Conservation (phyloP, 192 early-diverging fungal species). For the Backusella westeae region DNA sequence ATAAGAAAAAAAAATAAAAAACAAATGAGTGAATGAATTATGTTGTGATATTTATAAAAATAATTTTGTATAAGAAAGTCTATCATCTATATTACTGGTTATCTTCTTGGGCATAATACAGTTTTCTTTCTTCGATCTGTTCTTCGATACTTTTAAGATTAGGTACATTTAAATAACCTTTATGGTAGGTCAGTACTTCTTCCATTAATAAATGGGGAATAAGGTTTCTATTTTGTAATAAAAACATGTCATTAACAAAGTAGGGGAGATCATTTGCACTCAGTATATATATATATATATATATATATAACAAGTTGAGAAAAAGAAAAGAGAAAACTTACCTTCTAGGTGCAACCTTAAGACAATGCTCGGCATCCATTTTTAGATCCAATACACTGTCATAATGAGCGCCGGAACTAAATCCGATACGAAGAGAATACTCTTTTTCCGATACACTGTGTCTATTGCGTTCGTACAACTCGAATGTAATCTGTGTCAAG, state of each 20-base stretch:
- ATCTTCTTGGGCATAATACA: slow-evolving; percentile 38
- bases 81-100: slow-evolving; percentile 14
- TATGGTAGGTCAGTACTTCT: slow-evolving; percentile 60
- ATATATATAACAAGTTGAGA: neutral
- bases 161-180: slow-evolving; percentile 51
- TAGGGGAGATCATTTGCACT: no score
- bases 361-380: slow-evolving; percentile 78
- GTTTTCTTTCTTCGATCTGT: slow-evolving; percentile 34
- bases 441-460: slow-evolving; percentile 60
- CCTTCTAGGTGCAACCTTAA: slow-evolving; percentile 80
- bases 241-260: neutral
- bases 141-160: slow-evolving; percentile 30
- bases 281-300: neutral
- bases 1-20: neutral
- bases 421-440: slow-evolving; percentile 86
- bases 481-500: slow-evolving; percentile 96
- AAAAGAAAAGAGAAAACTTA: slow-evolving; percentile 17
- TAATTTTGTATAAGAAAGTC: neutral
- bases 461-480: slow-evolving; percentile 84
- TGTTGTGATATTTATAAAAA: no score
- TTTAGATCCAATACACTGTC: slow-evolving; percentile 86
- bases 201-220: slow-evolving; percentile 82
- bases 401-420: slow-evolving; percentile 92
- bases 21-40: neutral
- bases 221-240: slow-evolving; percentile 58